Evolutionary conservation across 148 eudicot species (phyloP), one percentile per base, ranked within the genome.

Genomic region (Rhododendron griersonianum): DNA sequence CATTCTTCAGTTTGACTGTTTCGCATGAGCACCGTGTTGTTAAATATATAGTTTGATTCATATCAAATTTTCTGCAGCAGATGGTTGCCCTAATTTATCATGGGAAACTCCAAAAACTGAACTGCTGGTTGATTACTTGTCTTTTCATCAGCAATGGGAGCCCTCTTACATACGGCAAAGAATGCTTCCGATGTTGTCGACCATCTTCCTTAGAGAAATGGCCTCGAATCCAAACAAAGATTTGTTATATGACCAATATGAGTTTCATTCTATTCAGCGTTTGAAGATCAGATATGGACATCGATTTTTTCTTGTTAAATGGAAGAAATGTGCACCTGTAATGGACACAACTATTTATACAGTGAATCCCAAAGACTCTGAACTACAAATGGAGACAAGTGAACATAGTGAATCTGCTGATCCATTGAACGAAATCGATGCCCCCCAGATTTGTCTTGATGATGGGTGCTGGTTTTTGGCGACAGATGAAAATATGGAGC

Each of bases 61-160:
- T 28, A 7, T 67, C 19, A 79, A 45, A 45, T 71, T 82, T 86
- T 59, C 78, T 89, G 88, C 90, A 85, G 92, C 89, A 91, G 92
- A 80, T 86, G 92, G 87, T 28, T 91, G 74, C 61, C 91, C 90
- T 67, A 78, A 63, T 85, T 65, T 97, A 87, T 86, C 83, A 37
- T 97, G 99, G 99, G 88, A 87, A 84, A 87, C 85, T 84, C 98
- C 98, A 86, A 89, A 93, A 28, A 87, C 89, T n/a, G 99, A 97
- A 35, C 83, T 91, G 92, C 89, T 97, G 79, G 88, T 94, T 47
- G 98, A 93, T 88, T 94, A 93, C 85, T 83, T 94, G 84, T 86
- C 88, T 45, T 95, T 87, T 90, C 78, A 93, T 90, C 94, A 88
- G 87, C 88, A 88, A 7, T 97, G 99, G 99, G 93, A 93, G 84